Evolutionary conservation across 371 early-diverging fungal species (phyloP), one percentile per base, ranked within the genome.

Genomic region (Sporodiniella umbellata): DNA sequence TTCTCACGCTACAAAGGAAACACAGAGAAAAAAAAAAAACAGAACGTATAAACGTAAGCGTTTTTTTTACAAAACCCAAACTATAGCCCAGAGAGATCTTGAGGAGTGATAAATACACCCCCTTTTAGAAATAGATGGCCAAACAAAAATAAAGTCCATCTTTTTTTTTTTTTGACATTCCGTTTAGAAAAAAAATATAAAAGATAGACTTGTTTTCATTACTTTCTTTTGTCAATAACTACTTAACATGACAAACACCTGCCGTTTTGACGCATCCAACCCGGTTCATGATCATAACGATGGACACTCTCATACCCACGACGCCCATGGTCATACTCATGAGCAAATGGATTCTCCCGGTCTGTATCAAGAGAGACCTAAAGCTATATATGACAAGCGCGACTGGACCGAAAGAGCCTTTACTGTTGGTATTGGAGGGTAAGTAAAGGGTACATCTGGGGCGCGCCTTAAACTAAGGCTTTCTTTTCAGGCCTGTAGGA

Each of bases 391-490:
- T 63, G 59, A 71, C 0, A 78, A 80, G 37, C 80, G 96, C 14
- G 87, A 93, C 66, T 96, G 92, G 92, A 75, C 72, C 10, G 95
- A 96, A 68, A 80, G 96, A 22, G 87, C 93, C 0, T 96, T 94
- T 63, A 96, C 96, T 33, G 87, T 96, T 24, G 96, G 96, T 46
- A 93, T 96, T 70, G 95, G 93, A 46, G 94, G 96, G 83, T 89
- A 76, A 70, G 77, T 64, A 11, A 18, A 19, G 23, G 19, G 0
- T 15, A 15, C 8, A 51, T 17, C 2, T 18, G 17, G 15, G 14
- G 14, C 11, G 2, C 21, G 38, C 0, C 24, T 45, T 19, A 28
- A 28, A 7, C 30, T 31, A 26, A n/a, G n/a, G n/a, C n/a, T n/a
- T 33, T 22, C 25, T 21, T 33, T 18, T 19, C 62, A 89, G 91